phyloP scores from a whole-genome alignment of 129 eudicot genomes.

The Artemisia tridentata region DNA sequence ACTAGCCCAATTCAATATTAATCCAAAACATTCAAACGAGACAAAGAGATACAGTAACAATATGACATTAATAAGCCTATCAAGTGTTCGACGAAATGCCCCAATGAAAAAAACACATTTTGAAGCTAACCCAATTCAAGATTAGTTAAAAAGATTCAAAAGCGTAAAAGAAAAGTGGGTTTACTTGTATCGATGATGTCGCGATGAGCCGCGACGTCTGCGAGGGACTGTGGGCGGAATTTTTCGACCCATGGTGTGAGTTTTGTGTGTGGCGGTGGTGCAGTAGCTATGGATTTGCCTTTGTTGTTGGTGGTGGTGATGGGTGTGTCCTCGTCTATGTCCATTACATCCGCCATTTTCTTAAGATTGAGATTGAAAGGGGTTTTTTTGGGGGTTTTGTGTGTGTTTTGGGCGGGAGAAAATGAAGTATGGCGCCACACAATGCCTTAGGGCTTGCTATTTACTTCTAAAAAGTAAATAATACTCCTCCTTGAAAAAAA shows the following conservation, averaged over 20 bases:
- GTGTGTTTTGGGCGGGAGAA: constrained; percentile 20
- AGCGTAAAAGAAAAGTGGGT: background rate
- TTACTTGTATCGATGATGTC: constrained; percentile 90
- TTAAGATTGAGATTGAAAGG: background rate
- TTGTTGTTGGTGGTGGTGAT: constrained; percentile 34
- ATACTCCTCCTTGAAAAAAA: no score
- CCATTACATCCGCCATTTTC: constrained; percentile 85
- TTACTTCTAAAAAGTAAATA: no score
- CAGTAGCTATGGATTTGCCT: constrained; percentile 54
- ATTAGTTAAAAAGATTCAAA: background rate
- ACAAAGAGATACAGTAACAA: constrained; percentile 48
- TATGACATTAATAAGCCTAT: constrained; percentile 89
- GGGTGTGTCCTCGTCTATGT: constrained; percentile 51
- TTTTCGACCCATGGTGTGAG: constrained; percentile 98
- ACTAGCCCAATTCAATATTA: no score
- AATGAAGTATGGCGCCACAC: constrained; percentile 23
- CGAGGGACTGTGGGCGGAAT: constrained; percentile 90
- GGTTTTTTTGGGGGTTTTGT: constrained; percentile 12
- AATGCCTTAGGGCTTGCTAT: no score
- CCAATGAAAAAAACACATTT: background rate
- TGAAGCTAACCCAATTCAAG: background rate
- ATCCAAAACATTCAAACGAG: background rate
- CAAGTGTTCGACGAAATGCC: constrained; percentile 66
- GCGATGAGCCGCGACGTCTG: constrained; percentile 98
- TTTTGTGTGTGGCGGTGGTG: constrained; percentile 46